Evolutionary conservation across 352 stramenopile genomes (phyloP).

Genomic region (Bremia lactucae): DNA sequence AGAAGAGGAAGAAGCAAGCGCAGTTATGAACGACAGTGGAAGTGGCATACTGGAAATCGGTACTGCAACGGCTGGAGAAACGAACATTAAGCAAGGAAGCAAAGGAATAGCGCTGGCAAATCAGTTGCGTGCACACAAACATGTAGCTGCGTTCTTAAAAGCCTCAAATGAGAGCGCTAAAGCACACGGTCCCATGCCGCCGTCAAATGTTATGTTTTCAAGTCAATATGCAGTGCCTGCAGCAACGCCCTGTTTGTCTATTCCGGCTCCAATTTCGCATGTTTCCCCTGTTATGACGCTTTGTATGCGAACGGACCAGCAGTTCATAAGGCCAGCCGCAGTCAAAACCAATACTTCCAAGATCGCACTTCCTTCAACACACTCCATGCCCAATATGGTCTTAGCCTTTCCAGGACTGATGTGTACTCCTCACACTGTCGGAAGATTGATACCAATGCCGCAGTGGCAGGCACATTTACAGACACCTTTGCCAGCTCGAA

Average conservation of each 20-base stretch:
- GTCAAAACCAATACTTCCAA: constrained; percentile 14
- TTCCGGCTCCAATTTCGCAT: constrained; percentile 5
- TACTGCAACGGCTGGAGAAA: constrained; percentile 1
- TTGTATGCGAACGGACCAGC: neutral
- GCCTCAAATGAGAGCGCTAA: constrained; percentile 1
- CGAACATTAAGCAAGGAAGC: constrained; percentile 9
- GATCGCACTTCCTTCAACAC: constrained; percentile 30
- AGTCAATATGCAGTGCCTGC: constrained; percentile 13
- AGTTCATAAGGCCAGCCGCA: constrained; percentile 14
- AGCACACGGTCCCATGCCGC: neutral
- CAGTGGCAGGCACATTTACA: constrained; percentile 20
- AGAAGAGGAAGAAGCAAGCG: constrained; percentile 48
- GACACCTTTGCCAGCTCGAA: constrained; percentile 14
- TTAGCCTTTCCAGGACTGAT: constrained; percentile 27
- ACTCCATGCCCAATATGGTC: constrained; percentile 29
- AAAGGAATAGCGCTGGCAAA: constrained; percentile 20
- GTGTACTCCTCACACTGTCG: constrained; percentile 11
- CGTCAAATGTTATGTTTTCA: constrained; percentile 13
- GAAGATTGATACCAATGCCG: constrained; percentile 13
- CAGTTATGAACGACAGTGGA: constrained; percentile 28
- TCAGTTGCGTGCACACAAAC: constrained; percentile 21
- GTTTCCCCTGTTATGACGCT: neutral
- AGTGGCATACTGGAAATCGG: constrained; percentile 30
- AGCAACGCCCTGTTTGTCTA: constrained; percentile 3
- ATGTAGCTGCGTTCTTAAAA: constrained; percentile 20